Evolutionary conservation across 2,329 filamentous ascomycete genomes (phyloP).

Genomic region (Aspergillus calidoustus): DNA sequence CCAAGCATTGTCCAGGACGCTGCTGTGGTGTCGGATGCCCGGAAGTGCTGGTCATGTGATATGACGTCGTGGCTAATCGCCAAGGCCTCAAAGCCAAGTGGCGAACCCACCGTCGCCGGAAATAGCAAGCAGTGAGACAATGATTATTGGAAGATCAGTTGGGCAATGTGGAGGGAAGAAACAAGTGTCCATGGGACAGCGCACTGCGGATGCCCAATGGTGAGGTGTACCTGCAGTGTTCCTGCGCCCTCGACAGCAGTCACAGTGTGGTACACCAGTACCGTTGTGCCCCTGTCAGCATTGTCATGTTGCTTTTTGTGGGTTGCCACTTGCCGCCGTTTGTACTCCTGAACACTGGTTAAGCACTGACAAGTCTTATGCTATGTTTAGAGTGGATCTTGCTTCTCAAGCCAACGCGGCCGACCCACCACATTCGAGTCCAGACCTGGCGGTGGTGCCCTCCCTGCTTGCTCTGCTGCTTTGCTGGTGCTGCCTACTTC

Average conservation of each 20-base stretch:
- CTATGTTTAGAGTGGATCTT: background rate
- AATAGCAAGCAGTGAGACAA: background rate
- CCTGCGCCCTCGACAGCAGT: background rate
- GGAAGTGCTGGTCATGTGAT: background rate
- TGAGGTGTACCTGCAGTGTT: conserved; percentile 1
- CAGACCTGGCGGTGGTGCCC: background rate
- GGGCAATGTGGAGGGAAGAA: background rate
- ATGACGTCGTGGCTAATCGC: background rate
- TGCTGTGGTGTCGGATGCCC: background rate
- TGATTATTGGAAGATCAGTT: background rate
- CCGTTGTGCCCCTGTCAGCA: background rate
- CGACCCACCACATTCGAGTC: background rate
- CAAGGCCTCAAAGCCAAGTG: background rate
- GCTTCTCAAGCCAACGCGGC: background rate
- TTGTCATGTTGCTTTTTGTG: background rate
- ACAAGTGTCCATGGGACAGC: background rate
- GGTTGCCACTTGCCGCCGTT: background rate
- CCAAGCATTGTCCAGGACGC: too few species aligned
- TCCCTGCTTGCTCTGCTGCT: background rate
- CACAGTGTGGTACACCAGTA: background rate
- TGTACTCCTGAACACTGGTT: background rate
- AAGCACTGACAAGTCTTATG: background rate
- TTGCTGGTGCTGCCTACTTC: background rate
- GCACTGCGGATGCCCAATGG: background rate
- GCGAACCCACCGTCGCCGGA: background rate